Base-by-base conservation (phyloP, 2,329 filamentous ascomycete genomes). In the Coccinonectria pachysandricola region DNA sequence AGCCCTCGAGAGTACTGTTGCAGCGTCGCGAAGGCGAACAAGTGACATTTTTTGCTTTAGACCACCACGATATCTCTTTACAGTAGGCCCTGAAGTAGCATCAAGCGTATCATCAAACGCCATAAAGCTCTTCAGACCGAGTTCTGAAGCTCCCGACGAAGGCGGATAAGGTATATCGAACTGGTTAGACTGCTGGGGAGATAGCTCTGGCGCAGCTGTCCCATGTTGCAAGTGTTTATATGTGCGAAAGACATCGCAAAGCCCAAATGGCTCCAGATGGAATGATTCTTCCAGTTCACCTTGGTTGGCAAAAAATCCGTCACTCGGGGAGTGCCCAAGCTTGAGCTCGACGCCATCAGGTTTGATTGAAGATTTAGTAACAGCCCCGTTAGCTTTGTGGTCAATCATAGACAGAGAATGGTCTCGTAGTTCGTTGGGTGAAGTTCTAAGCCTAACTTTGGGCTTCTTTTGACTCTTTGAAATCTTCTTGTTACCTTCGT, bases 161-260 rank as follows among this genome's bases (percentile, higher is more conserved):
- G 42, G 40, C 6, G 52, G 52, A 28, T 51, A 53, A 8, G 43
- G 30, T 27, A 57, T 50, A 21, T 53, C 52, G 27, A 56, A 55
- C 20, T 52, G 53, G 14, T 56, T 49, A 8, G 52, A 53, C 12
- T 39, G 24, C 19, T 39, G 39, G 6, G 36, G 32, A 2, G 42
- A 45, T 18, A 26, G 30, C 10, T 38, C 28, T n/a, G 16, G 20
- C 8, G 19, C 24, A 21, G 23, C 26, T 21, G 24, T 30, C 27
- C 36, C 32, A 15, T 39, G n/a, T n/a, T n/a, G n/a, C n/a, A n/a
- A n/a, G n/a, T n/a, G n/a, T n/a, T n/a, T n/a, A n/a, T n/a, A n/a
- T n/a, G n/a, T n/a, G n/a, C n/a, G n/a, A n/a, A n/a, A n/a, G n/a
- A n/a, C 25, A 4, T 28, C 17, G 6, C 19, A 30, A 15, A 23